Conservation (phyloP, 225 moss, liverwort and hornwort species). For the Pseudoscleropodium purum region DNA sequence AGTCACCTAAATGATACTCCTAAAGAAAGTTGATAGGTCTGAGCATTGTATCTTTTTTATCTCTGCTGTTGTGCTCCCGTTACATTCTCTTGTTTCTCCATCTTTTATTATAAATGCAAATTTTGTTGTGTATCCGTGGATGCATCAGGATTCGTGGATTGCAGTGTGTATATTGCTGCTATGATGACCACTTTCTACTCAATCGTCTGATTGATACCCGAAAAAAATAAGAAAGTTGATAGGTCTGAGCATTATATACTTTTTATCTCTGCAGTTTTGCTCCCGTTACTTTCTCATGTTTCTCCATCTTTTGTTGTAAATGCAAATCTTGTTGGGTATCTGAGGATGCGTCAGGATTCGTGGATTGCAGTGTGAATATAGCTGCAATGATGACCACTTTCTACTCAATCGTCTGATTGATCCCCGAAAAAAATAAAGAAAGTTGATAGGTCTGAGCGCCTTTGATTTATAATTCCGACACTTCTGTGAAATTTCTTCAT, state of each 20-base stretch:
- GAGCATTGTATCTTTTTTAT: not conserved
- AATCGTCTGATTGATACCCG: not conserved
- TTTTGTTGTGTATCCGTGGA: not conserved
- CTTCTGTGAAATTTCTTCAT: not conserved
- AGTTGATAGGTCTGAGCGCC: conserved; percentile 25
- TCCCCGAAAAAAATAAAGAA: not conserved
- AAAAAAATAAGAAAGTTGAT: conserved; percentile 1
- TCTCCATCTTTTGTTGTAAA: not conserved
- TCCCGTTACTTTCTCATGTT: not conserved
- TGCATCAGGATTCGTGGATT: not conserved
- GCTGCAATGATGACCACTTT: not conserved
- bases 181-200: not conserved
- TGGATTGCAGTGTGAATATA: not conserved
- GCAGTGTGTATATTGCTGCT: not conserved
- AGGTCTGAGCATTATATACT: not conserved
- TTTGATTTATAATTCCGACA: not conserved
- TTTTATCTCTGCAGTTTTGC: not conserved
- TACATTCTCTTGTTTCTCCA: not conserved
- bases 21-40: conserved; percentile 10
- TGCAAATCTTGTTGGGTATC: not conserved
- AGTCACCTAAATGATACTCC: not conserved
- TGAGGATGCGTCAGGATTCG: not conserved
- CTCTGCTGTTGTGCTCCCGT: not conserved
- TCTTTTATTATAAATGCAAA: not conserved
- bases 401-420: conserved; percentile 8